Percentiles rank a stretch among this genome's conserved stretches.
phyloP scores from a whole-genome alignment of 306 rosid genomes.

The Rubus parviflorus region DNA sequence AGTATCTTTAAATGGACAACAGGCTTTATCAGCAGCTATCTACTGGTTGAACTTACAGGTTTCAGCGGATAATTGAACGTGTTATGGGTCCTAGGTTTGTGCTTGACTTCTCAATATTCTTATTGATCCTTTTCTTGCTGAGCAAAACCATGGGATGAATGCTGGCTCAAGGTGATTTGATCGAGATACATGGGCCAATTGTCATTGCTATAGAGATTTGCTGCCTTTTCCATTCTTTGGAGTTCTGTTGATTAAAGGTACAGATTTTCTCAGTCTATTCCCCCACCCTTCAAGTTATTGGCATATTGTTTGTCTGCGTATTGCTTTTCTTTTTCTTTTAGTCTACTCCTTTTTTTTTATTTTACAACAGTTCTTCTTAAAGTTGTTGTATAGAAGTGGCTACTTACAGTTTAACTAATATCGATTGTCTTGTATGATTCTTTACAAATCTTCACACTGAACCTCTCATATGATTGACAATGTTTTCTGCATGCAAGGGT shows the following conservation, averaged over 20 bases:
- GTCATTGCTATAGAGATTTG: constrained; percentile 4
- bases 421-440: neutral
- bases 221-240: constrained; percentile 1
- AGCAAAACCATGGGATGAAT: constrained; percentile 40
- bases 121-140: constrained; percentile 43
- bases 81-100: constrained; percentile 32
- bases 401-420: neutral
- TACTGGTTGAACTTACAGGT: constrained; percentile 88
- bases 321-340: neutral
- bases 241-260: constrained; percentile 28
- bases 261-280: neutral
- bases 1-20: constrained; percentile 78
- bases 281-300: neutral
- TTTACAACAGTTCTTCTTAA: neutral
- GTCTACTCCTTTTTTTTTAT: neutral
- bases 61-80: constrained; percentile 39
- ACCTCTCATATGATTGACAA: neutral
- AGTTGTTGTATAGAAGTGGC: neutral
- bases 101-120: constrained; percentile 42
- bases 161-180: constrained; percentile 18
- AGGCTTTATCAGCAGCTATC: constrained; percentile 99
- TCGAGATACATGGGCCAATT: constrained; percentile 12
- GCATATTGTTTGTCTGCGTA: neutral
- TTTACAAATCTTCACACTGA: neutral
- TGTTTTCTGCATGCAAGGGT: neutral